These are phyloP conservation scores for Inonotus obliquus DNA, from an alignment of 1,284 basidiomycete species.

Conservation along the genomic window DNA sequence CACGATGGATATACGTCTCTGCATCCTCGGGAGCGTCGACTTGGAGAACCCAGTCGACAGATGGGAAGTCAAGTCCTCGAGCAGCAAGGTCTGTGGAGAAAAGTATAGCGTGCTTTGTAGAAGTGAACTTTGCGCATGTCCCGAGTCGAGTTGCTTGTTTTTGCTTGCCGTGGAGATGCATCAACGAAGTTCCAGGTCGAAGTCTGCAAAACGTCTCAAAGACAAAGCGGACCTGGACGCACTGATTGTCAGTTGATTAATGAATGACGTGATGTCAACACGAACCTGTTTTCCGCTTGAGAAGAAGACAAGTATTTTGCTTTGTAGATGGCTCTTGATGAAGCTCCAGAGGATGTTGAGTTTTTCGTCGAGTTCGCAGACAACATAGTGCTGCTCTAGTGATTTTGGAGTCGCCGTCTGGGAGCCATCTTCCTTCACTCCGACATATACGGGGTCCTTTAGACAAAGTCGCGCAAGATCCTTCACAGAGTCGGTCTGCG, in stretches of 20 bases:
- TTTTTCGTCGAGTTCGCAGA: constrained; percentile 84
- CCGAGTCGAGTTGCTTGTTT: constrained; percentile 87
- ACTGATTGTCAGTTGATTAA: background rate
- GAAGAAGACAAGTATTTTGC: constrained; percentile 92
- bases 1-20: constrained; percentile 98
- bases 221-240: constrained; percentile 79
- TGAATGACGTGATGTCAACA: background rate
- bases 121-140: constrained; percentile 80
- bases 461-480: constrained; percentile 91
- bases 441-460: constrained; percentile 78
- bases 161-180: constrained; percentile 95
- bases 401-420: constrained; percentile 53
- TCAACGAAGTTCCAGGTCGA: constrained; percentile 87
- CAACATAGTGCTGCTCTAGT: constrained; percentile 88
- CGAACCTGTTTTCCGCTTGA: constrained; percentile 86
- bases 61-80: constrained; percentile 94
- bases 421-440: constrained; percentile 46
- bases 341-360: constrained; percentile 93
- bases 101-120: constrained; percentile 75
- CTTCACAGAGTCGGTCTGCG: constrained; percentile 88
- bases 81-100: constrained; percentile 98
- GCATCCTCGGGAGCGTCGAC: constrained; percentile 97
- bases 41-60: constrained; percentile 97
- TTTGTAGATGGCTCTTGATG: constrained; percentile 90
- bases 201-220: constrained; percentile 95